Evolutionary conservation across 192 early-diverging fungal species (phyloP).

Genomic region (Coemansia sp.): DNA sequence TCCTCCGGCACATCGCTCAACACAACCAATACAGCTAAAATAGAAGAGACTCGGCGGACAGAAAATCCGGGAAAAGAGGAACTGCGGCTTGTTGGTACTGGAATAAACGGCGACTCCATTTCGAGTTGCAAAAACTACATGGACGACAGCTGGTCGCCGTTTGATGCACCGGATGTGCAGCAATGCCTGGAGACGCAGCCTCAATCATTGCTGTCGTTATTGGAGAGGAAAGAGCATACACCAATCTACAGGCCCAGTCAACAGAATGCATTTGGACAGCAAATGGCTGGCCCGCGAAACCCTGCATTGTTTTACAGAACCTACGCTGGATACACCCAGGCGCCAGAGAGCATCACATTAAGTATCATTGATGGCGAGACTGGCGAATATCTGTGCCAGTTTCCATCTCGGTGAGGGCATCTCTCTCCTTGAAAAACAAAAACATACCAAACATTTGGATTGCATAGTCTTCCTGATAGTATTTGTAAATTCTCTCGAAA

Average conservation of each 20-base stretch:
- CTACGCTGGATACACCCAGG: constrained; percentile 27
- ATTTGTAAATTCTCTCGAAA: neutral
- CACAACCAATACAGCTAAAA: neutral
- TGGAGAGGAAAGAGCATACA: constrained; percentile 18
- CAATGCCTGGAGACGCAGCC: constrained; percentile 15
- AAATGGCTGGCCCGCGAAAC: neutral
- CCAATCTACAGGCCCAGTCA: constrained; percentile 16
- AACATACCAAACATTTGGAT: neutral
- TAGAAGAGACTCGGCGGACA: neutral
- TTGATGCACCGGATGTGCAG: constrained; percentile 19
- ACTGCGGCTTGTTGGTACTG: neutral
- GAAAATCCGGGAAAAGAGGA: neutral
- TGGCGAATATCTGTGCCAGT: constrained; percentile 38
- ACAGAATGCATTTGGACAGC: neutral
- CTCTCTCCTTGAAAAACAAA: neutral
- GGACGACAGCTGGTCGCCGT: constrained; percentile 41
- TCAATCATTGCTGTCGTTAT: constrained; percentile 12
- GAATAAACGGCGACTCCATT: neutral
- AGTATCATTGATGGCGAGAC: constrained; percentile 36
- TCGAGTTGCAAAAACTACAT: neutral
- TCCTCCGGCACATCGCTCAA: too few species aligned
- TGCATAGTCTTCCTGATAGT: neutral
- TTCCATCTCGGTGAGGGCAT: constrained; percentile 5
- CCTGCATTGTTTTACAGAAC: constrained; percentile 16
- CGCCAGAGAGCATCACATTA: constrained; percentile 32